Conservation (phyloP, 129 eudicot genomes). For the Erigeron canadensis region DNA sequence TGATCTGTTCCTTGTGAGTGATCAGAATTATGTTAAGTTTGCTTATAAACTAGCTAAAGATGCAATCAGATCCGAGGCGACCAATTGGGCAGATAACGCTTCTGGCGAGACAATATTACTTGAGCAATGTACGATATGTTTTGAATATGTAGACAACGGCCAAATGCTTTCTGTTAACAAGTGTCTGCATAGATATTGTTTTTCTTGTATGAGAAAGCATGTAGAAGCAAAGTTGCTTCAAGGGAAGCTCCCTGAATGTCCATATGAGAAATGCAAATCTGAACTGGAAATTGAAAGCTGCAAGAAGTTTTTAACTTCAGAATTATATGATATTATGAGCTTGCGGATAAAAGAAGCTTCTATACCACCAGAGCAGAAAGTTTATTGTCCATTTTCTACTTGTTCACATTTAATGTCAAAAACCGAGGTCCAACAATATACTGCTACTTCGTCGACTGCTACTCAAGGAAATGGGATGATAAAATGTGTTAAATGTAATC, state of each 20-base stretch:
- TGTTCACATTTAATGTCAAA: slow-evolving; percentile 67
- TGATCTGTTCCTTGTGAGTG: slow-evolving; percentile 32
- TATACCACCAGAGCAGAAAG: slow-evolving; percentile 51
- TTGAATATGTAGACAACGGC: slow-evolving; percentile 29
- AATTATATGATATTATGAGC: slow-evolving; percentile 53
- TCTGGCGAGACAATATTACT: slow-evolving; percentile 18
- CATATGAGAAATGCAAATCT: slow-evolving; percentile 55
- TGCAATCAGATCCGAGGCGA: slow-evolving; percentile 45
- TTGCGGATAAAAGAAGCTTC: slow-evolving; percentile 65
- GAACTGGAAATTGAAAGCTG: slow-evolving; percentile 45
- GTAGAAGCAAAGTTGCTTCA: slow-evolving; percentile 58
- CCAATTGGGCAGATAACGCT: slow-evolving; percentile 19
- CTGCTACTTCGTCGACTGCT: neutral
- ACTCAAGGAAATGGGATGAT: slow-evolving; percentile 14
- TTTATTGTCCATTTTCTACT: slow-evolving; percentile 65
- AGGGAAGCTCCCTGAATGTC: slow-evolving; percentile 64
- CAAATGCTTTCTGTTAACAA: slow-evolving; percentile 46
- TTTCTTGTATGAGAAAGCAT: slow-evolving; percentile 59
- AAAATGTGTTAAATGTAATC: slow-evolving; percentile 44
- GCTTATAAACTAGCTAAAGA: slow-evolving; percentile 61
- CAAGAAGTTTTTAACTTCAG: slow-evolving; percentile 46
- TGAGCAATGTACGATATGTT: slow-evolving; percentile 56
- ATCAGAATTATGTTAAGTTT: slow-evolving; percentile 35
- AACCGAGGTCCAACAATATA: slow-evolving; percentile 34
- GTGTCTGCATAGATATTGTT: slow-evolving; percentile 62